phyloP scores from a whole-genome alignment of 768 basidiomycete species.

The Boletellus ananiceps region DNA sequence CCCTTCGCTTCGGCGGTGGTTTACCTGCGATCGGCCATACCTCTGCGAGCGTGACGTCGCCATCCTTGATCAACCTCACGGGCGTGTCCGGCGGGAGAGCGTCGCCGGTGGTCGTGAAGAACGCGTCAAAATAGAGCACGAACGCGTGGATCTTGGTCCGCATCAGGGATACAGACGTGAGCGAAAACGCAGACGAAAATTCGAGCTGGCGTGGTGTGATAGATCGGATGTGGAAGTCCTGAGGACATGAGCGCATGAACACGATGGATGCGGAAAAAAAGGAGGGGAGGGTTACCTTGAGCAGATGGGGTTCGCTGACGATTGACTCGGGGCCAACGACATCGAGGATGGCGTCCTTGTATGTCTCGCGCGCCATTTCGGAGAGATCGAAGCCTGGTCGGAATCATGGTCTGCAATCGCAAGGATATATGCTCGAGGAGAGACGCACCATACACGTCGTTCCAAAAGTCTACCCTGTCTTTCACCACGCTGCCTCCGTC shows the following conservation, averaged over 20 bases:
- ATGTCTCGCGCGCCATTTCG: conserved; percentile 70
- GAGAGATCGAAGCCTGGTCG: conserved; percentile 80
- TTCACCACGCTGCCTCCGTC: conserved; percentile 71
- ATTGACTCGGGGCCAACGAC: conserved; percentile 63
- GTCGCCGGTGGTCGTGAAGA: conserved; percentile 65
- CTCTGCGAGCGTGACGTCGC: conserved; percentile 61
- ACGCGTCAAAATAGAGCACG: conserved; percentile 92
- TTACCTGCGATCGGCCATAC: conserved; percentile 77
- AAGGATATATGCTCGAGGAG: background rate
- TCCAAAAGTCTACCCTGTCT: conserved; percentile 88
- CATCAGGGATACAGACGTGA: conserved; percentile 57
- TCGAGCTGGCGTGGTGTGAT: conserved; percentile 70
- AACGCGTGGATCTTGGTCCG: conserved; percentile 71
- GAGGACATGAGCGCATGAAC: background rate
- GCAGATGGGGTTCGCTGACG: conserved; percentile 53
- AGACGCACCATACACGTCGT: conserved; percentile 77
- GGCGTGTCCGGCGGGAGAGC: conserved; percentile 48
- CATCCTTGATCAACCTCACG: conserved; percentile 56
- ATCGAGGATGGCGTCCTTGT: conserved; percentile 82
- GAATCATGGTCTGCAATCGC: background rate
- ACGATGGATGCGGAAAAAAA: too few species aligned
- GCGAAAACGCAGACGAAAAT: conserved; percentile 71
- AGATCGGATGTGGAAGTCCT: conserved; percentile 74
- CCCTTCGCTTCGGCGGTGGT: conserved; percentile 52
- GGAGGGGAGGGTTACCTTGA: conserved; percentile 52